Conservation (phyloP, 2,329 filamentous ascomycete species). For the Penicillium decumbens region DNA sequence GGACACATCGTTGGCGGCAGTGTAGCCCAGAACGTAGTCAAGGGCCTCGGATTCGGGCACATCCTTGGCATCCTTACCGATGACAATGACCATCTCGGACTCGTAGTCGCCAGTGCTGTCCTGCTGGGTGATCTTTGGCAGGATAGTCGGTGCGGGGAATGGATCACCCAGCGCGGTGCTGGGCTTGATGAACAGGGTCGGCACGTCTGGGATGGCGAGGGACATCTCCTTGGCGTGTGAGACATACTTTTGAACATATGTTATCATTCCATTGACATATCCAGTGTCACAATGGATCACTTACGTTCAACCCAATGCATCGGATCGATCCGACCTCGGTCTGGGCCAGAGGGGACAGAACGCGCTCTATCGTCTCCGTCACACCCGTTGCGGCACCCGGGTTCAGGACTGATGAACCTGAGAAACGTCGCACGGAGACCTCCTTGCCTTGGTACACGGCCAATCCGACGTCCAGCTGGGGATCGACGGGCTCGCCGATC, state of each 20-base stretch:
- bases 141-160: constrained; percentile 47
- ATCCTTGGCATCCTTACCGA: constrained; percentile 52
- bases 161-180: constrained; percentile 52
- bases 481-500: constrained; percentile 54
- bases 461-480: constrained; percentile 53
- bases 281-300: constrained; percentile 1
- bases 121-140: constrained; percentile 52
- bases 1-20: constrained; percentile 60
- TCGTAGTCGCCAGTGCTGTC: constrained; percentile 57
- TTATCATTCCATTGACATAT: not conserved
- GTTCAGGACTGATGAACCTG: constrained; percentile 54
- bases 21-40: constrained; percentile 61
- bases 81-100: constrained; percentile 55
- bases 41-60: constrained; percentile 54
- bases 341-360: constrained; percentile 51
- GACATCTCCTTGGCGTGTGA: constrained; percentile 52
- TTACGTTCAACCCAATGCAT: constrained; percentile 56
- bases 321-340: constrained; percentile 54
- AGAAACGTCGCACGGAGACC: constrained; percentile 55
- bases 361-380: constrained; percentile 33
- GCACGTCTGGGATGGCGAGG: constrained; percentile 51
- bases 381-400: constrained; percentile 50
- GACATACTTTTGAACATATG: constrained; percentile 37
- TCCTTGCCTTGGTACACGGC: constrained; percentile 55
- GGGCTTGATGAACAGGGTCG: constrained; percentile 58